Evolutionary conservation across 108 stramenopile species (phyloP), one percentile per base, ranked within the genome.

Genomic region (Fistulifera pelliculosa): DNA sequence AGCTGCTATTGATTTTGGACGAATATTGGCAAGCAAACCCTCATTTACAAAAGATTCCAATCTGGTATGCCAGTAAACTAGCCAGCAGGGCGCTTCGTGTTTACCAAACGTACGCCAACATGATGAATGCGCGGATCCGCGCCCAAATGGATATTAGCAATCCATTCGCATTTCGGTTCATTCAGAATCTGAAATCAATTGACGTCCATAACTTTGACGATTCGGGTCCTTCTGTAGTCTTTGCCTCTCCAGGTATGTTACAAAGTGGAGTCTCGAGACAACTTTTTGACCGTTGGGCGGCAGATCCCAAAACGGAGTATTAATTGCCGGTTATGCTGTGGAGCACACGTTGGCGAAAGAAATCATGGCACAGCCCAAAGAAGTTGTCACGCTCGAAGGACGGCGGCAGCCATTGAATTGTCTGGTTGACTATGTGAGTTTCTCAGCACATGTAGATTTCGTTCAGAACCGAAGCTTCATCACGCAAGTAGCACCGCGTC

Each of bases 401-500:
- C 58, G 94, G 16, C 64, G 85, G 39, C 93, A 96, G 62, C 90
- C 93, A 8, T 55, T 92, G 45, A 87, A 91, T 72, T 94, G 94
- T 62, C 53, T 86, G 44, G 93, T 99, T 28, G 96, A 97, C 39
- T 94, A 91, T 54, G 90, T 99, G 15, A 83, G 86, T 44, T 99
- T 99, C 65, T 85, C 92, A 0, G 99, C 99, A 0, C 99, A 99
- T 61, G 97, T 98, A 1, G 99, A 99, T 73, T 98, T 91, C 71
- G 77, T 89, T 6, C 94, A 99, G 53, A 97, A 97, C 77, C 60
- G 85, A 51, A 61, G 81, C 28, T 97, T 97, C 62, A 96, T 99
- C 39, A 75, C 84, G 8, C 64, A 69, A 31, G 86, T 81, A 24
- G 66, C 82, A 56, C 98, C 98, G 7, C 71, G 82, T 38, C 92